Evolutionary conservation across 768 basidiomycete genomes (phyloP).

Genomic region (Leccinum disarticulatum): DNA sequence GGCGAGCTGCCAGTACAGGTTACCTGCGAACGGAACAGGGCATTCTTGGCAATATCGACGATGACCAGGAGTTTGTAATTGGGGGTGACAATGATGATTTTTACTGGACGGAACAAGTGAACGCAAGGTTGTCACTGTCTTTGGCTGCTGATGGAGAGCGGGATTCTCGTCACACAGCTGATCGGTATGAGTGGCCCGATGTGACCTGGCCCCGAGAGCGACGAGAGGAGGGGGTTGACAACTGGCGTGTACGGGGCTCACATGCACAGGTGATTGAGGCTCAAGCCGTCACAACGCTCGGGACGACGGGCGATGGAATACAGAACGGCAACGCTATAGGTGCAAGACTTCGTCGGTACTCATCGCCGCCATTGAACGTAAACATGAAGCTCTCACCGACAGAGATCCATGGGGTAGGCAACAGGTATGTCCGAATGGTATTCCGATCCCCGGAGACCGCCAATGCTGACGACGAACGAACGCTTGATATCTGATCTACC

Average conservation of each 20-base stretch:
- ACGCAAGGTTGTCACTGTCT: conserved; percentile 1
- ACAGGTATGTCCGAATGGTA: background rate
- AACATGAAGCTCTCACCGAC: background rate
- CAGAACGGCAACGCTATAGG: background rate
- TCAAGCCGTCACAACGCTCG: background rate
- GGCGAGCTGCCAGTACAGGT: background rate
- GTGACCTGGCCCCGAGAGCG: background rate
- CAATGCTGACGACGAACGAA: background rate
- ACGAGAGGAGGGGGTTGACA: conserved; percentile 6
- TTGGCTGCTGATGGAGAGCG: background rate
- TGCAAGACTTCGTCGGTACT: conserved; percentile 5
- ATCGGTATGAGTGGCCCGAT: background rate
- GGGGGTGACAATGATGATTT: background rate
- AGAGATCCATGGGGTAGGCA: background rate
- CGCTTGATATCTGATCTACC: background rate
- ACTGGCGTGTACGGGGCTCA: conserved; percentile 14
- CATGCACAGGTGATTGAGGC: background rate
- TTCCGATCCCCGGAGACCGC: background rate
- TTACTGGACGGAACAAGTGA: conserved; percentile 13
- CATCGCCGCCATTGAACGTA: conserved; percentile 1
- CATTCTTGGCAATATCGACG: conserved; percentile 1
- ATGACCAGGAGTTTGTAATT: background rate
- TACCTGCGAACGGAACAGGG: background rate
- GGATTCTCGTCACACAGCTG: background rate
- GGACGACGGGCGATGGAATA: background rate